Base-by-base conservation (phyloP, 2,329 filamentous ascomycete species). In the Aspergillaceae sp. region DNA sequence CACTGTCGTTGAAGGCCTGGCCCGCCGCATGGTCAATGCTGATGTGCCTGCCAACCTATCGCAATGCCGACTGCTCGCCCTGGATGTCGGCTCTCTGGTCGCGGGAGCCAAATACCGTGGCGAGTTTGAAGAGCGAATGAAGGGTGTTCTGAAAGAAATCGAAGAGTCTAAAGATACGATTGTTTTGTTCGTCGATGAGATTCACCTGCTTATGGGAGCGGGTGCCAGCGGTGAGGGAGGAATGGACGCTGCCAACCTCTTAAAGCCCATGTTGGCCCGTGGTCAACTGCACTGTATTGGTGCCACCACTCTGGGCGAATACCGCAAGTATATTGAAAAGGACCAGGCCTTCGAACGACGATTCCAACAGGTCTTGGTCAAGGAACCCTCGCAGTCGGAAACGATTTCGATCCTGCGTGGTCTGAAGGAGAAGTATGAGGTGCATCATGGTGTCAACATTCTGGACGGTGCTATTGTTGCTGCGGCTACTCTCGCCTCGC, bases 91-190 rank as follows among this genome's bases (percentile, higher is more conserved):
- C 58, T 86, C 91, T 27, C 76, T 98, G 47, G 91, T 98, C 52
- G 92, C 92, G 48, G 92, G 92, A 56, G 96, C 89, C 79, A 98
- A 98, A 72, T 98, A 94, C 74, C 84, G 92, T 42, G 92, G 92
- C 73, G 92, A 98, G 67, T 98, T 98, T 49, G 92, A 98, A 67
- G 92, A 98, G 75, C 82, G 92, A 57, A 97, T 98, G 90, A 98
- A 98, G 78, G 90, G 91, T 46, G 92, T 98, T 4, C 70, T 98
- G 59, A 98, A 97, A 69, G 92, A 98, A 72, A 95, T 98, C 48
- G 80, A 90, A 56, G 84, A 94, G 47, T 88, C 89, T 43, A 94
- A 92, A 65, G 91, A 97, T 48, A 95, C 90, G 75, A 96, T 98
- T 62, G 85, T 98, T 44, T 82, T 98, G 52, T 98, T 98, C 59